Conservation (phyloP, 306 rosid genomes). For the Quercus parvula region DNA sequence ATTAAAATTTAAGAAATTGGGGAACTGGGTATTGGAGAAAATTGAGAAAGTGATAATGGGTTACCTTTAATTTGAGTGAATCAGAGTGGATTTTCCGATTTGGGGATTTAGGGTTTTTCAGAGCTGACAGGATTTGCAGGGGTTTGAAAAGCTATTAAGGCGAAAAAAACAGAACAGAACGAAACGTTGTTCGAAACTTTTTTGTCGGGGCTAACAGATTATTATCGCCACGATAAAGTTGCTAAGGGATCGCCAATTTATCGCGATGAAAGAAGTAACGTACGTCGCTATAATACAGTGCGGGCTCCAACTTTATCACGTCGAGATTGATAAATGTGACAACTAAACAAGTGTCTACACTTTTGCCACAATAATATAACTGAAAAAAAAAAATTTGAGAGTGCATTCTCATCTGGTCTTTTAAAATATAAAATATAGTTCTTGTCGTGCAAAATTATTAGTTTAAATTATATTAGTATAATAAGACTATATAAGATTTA, state of each 20-base stretch:
- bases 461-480: no score
- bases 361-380: background rate
- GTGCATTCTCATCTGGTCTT: no score
- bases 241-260: background rate
- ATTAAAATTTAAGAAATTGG: background rate
- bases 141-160: background rate
- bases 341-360: background rate
- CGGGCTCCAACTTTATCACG: background rate
- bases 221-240: constrained; percentile 5
- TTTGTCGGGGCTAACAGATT: background rate
- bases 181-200: background rate
- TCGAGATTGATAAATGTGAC: background rate
- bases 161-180: background rate
- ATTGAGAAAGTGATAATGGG: background rate
- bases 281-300: background rate
- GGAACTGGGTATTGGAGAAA: background rate
- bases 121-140: background rate
- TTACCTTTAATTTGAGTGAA: background rate
- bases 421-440: no score
- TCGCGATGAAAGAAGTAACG: background rate
- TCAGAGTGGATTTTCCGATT: background rate
- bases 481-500: no score
- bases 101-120: background rate
- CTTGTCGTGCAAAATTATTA: no score
- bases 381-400: background rate